Evolutionary conservation across 306 rosid species (phyloP).

Genomic region (Elaeagnus macrophylla): DNA sequence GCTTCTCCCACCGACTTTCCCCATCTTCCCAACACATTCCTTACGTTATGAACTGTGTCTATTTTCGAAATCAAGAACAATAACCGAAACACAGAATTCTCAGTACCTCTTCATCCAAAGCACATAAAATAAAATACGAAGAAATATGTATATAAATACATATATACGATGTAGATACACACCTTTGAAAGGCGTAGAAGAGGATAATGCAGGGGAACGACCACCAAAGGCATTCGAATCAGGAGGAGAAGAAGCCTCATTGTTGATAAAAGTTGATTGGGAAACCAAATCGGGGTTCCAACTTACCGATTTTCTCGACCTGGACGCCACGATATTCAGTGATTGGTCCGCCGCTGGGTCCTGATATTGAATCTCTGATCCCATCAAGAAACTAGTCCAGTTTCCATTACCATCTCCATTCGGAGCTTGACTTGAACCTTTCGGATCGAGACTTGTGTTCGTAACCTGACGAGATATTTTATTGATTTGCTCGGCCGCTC

Average conservation of each 20-base stretch:
- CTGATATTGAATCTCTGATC: constrained; percentile 23
- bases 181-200: constrained; percentile 52
- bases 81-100: neutral
- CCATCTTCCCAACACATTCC: constrained; percentile 75
- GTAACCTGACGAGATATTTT: neutral
- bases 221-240: constrained; percentile 26
- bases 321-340: constrained; percentile 14
- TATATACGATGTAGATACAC: constrained; percentile 1
- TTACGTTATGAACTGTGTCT: constrained; percentile 58
- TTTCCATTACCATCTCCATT: constrained; percentile 20
- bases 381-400: constrained; percentile 21
- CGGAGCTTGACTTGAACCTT: constrained; percentile 10
- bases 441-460: constrained; percentile 13
- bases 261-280: constrained; percentile 30
- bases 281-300: constrained; percentile 79
- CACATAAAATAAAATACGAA: neutral
- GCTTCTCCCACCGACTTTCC: constrained; percentile 65
- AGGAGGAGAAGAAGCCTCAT: constrained; percentile 24
- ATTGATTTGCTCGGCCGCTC: constrained; percentile 15
- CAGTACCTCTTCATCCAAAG: neutral
- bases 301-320: constrained; percentile 55
- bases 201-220: constrained; percentile 22
- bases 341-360: neutral
- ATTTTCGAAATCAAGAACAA: constrained; percentile 13
- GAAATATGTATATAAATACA: neutral